These are phyloP conservation scores for Isabelozyma rhagii DNA, from an alignment of 805 yeast species.

Conservation along the genomic window DNA sequence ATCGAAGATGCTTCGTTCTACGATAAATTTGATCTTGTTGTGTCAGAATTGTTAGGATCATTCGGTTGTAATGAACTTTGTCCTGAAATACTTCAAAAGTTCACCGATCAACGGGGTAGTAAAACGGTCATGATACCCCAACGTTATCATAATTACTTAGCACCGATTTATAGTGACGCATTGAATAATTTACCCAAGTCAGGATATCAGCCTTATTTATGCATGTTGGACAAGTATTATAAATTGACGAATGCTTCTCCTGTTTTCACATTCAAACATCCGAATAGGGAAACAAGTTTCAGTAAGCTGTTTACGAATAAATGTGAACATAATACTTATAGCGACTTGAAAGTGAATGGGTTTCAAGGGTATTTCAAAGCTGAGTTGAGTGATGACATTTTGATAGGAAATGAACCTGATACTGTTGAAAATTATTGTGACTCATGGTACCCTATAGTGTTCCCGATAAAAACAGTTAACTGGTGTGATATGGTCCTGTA, in stretches of 20 bases:
- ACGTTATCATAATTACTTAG: constrained; percentile 54
- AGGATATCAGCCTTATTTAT: constrained; percentile 18
- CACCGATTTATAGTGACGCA: constrained; percentile 63
- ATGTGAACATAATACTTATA: constrained; percentile 36
- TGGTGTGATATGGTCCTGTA: constrained; percentile 8
- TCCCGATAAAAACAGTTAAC: constrained; percentile 21
- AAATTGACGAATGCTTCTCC: constrained; percentile 39
- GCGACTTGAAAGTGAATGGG: constrained; percentile 64
- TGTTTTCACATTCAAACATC: constrained; percentile 65
- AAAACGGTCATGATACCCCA: constrained; percentile 42
- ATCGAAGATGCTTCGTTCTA: constrained; percentile 25
- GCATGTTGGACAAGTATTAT: constrained; percentile 11
- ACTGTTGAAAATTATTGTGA: constrained; percentile 18
- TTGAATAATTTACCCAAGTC: neutral
- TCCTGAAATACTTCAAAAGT: constrained; percentile 61
- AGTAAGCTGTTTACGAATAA: constrained; percentile 1
- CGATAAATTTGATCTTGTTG: constrained; percentile 48
- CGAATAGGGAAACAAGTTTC: constrained; percentile 15
- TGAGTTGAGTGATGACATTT: constrained; percentile 56
- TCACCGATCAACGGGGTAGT: constrained; percentile 31
- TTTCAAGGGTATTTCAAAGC: constrained; percentile 75
- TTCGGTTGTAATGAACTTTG: constrained; percentile 90
- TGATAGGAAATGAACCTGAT: constrained; percentile 48
- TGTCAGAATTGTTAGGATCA: constrained; percentile 84
- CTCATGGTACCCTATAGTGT: constrained; percentile 39